Base-by-base conservation (phyloP, 768 basidiomycete species). In the Mycena kentingensis region DNA sequence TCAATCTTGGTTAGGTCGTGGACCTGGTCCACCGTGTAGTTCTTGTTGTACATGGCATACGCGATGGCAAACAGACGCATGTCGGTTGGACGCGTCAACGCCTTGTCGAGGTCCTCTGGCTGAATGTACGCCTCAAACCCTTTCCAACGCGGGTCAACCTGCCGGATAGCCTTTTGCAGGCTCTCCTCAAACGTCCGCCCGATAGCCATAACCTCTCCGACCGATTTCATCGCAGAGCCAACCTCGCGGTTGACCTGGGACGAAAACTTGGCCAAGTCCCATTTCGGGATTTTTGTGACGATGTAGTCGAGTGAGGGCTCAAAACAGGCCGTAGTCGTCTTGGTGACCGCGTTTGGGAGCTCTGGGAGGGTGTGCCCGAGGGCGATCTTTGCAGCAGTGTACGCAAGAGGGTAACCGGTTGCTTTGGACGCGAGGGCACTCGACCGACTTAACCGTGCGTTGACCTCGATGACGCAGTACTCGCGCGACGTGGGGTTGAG, bases 201-300 rank as follows among this genome's bases (percentile, higher is more conserved):
- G 63, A 99, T 98, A 60, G 96, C 96, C 97, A 99, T 99, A 66
- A 99, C 96, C 71, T 99, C 97, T 49, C 97, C 97, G 49, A 99
- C 97, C 15, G 92, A 94, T 73, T 99, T 99, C 97, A 99, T 98
- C 16, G 96, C 84, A 3, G 95, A 98, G 22, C 96, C 97, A 47
- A 98, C 85, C 67, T 93, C 86, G 57, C 96, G 87, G 67, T 96
- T 86, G 52, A 98, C 97, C 65, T 96, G 91, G 34, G 86, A 74
- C 19, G 88, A 89, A 78, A 99, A 98, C 72, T 99, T 99, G 60
- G 95, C 94, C 50, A 99, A 77, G 74, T 99, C 97, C 96, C 97
- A 98, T 70, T 98, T 98, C 55, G 97, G 97, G 58, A 99, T 98
- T 75, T 99, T 99, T 43, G 94, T 97, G 54, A 99, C 97, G 65